Evolutionary conservation across 352 stramenopile species (phyloP), one percentile per base, ranked within the genome.

Genomic region (Pythium guiyangense): DNA sequence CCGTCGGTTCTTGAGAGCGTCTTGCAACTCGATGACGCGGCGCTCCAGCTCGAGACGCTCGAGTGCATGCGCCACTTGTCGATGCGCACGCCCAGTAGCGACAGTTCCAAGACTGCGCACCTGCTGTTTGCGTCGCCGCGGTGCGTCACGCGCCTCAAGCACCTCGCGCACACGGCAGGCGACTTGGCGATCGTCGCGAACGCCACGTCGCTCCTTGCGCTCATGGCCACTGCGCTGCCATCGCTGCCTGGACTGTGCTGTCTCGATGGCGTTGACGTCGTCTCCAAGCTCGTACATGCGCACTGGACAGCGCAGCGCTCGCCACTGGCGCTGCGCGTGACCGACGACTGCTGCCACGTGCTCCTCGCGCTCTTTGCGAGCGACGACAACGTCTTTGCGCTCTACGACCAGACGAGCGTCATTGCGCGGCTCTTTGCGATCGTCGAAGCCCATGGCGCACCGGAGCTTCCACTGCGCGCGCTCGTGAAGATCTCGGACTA

Each of bases 331-430:
- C 59, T 48, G 27, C 64, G 54, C 18, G 60, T 78, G 22, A 79
- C 71, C 3, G 68, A 85, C 8, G 73, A 87, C 35, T 66, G 66
- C 9, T 78, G 73, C n/a, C 44, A 54, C 2, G 85, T 86, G 47
- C 59, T 90, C 22, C 57, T 80, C 0, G 61, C 70, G 1, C 44
- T 84, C 18, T 87, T 87, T 45, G 62, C 67, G 0, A 53, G 54
- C 3, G 72, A 87, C 26, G 73, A 84, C 39, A 70, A 65, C 9
- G 39, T 86, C 4, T 71, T 69, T 39, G 17, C 69, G 5, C 59
- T 84, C 2, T 90, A 77, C 35, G 69, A 85, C 31, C 63, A 81
- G 22, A 73, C 74, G 9, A 49, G 77, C 54, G 71, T 84, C 3
- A 57, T 85, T 11, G 42, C 62, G 3, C 78, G 74, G 43, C 54